These are phyloP conservation scores for Trichoderma koningii DNA, from an alignment of 2,329 filamentous ascomycete species.

Conservation along the genomic window DNA sequence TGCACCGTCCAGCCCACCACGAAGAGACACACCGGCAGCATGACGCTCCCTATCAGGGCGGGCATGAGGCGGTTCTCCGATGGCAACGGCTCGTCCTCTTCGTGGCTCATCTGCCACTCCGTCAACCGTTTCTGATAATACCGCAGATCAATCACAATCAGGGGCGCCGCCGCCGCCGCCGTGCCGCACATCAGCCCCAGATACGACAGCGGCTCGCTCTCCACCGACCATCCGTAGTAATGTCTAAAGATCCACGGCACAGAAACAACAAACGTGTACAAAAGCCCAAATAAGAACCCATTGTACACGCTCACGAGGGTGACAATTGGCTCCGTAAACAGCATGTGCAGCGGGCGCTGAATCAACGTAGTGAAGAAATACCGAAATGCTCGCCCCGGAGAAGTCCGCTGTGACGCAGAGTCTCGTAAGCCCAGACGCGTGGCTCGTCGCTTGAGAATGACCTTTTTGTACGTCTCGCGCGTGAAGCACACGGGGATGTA, in stretches of 20 bases:
- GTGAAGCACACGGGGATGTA: constrained; percentile 61
- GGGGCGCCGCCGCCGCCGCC: constrained; percentile 47
- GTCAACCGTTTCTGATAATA: constrained; percentile 58
- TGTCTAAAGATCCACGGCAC: constrained; percentile 68
- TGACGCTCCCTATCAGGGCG: constrained; percentile 62
- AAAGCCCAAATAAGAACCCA: constrained; percentile 60
- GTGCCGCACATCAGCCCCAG: constrained; percentile 70
- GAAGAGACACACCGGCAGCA: constrained; percentile 66
- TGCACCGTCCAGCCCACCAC: constrained; percentile 66
- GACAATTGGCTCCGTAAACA: constrained; percentile 72
- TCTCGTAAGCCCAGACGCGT: constrained; percentile 40
- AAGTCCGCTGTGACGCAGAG: constrained; percentile 34
- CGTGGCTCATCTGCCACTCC: constrained; percentile 45
- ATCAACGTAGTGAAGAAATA: constrained; percentile 49
- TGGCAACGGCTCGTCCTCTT: constrained; percentile 53
- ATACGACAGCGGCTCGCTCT: constrained; percentile 65
- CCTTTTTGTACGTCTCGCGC: constrained; percentile 63
- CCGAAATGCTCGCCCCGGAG: constrained; percentile 33
- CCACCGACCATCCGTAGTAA: constrained; percentile 59
- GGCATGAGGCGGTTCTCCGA: constrained; percentile 67
- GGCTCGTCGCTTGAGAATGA: constrained; percentile 53
- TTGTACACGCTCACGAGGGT: constrained; percentile 66
- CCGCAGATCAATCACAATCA: constrained; percentile 53
- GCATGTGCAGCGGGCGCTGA: constrained; percentile 66
- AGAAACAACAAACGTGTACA: constrained; percentile 62